phyloP scores from a whole-genome alignment of 2,329 filamentous ascomycete species.

The Stagonosporopsis vannaccii region DNA sequence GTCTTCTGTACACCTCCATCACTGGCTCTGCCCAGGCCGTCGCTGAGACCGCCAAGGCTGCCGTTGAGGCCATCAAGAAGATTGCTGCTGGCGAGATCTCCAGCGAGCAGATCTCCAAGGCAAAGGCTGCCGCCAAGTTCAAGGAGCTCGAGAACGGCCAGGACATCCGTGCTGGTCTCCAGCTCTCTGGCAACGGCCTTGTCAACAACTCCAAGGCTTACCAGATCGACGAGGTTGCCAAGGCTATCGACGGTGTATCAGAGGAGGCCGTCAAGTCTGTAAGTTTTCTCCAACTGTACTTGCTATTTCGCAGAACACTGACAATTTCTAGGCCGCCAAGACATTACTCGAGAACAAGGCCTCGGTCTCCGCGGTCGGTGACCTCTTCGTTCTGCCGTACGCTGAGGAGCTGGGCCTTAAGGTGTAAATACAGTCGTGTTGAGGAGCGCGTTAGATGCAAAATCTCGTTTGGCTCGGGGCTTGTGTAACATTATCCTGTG shows the following conservation, averaged over 20 bases:
- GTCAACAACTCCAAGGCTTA: constrained; percentile 82
- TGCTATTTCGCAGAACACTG: constrained; percentile 23
- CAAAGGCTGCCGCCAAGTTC: constrained; percentile 92
- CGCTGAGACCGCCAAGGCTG: constrained; percentile 74
- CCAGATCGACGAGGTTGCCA: constrained; percentile 80
- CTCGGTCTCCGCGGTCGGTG: constrained; percentile 86
- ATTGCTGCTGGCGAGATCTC: constrained; percentile 77
- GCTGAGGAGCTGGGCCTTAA: constrained; percentile 93
- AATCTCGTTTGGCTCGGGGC: constrained; percentile 42
- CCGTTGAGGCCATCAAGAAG: constrained; percentile 82
- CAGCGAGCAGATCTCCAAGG: constrained; percentile 90
- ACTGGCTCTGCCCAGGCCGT: constrained; percentile 77
- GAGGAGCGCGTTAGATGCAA: constrained; percentile 36
- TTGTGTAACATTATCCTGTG: constrained; percentile 53
- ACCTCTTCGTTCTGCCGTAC: constrained; percentile 88
- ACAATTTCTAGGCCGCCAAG: constrained; percentile 75
- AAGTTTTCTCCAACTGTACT: constrained; percentile 52
- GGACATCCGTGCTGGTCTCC: constrained; percentile 76
- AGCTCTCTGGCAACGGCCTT: constrained; percentile 84
- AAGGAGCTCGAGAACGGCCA: constrained; percentile 83
- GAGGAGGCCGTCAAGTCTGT: constrained; percentile 86
- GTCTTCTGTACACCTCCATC: constrained; percentile 84
- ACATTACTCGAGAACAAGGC: constrained; percentile 87
- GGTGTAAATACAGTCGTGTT: constrained; percentile 71
- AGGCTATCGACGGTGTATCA: constrained; percentile 81